These are phyloP conservation scores for Gynandropsis gynandra DNA, from an alignment of 345 rosid genomes.

Conservation along the genomic window DNA sequence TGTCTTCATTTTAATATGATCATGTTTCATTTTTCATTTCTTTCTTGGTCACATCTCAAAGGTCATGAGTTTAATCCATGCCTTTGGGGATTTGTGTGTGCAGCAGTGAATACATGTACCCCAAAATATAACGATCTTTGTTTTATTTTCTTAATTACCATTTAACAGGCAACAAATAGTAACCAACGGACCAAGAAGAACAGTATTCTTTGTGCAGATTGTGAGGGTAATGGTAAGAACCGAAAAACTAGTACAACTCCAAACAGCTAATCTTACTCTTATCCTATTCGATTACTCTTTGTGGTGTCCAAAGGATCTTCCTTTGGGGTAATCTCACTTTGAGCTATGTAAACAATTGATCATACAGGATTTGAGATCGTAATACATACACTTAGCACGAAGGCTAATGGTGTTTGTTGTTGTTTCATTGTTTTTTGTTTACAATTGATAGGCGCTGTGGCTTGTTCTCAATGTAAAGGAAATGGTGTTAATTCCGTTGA, in stretches of 20 bases:
- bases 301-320: too few species aligned
- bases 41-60: too few species aligned
- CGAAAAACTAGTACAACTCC: neutral
- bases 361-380: neutral
- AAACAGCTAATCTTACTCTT: neutral
- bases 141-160: neutral
- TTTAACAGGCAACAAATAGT: conserved; percentile 46
- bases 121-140: neutral
- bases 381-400: neutral
- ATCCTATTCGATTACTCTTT: neutral
- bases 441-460: conserved; percentile 40
- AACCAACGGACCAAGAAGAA: conserved; percentile 31
- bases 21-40: too few species aligned
- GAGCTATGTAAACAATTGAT: neutral
- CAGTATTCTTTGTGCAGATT: conserved; percentile 70
- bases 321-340: neutral
- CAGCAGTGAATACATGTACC: too few species aligned
- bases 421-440: neutral
- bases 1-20: too few species aligned
- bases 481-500: conserved; percentile 75
- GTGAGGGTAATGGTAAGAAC: conserved; percentile 65
- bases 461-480: conserved; percentile 74
- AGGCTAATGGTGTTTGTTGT: too few species aligned
- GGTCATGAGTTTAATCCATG: too few species aligned
- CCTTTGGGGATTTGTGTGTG: too few species aligned